Percentiles rank a stretch among this genome's conserved stretches.
Conservation (phyloP, 257 asterid species). For the Cordia subcordata region DNA sequence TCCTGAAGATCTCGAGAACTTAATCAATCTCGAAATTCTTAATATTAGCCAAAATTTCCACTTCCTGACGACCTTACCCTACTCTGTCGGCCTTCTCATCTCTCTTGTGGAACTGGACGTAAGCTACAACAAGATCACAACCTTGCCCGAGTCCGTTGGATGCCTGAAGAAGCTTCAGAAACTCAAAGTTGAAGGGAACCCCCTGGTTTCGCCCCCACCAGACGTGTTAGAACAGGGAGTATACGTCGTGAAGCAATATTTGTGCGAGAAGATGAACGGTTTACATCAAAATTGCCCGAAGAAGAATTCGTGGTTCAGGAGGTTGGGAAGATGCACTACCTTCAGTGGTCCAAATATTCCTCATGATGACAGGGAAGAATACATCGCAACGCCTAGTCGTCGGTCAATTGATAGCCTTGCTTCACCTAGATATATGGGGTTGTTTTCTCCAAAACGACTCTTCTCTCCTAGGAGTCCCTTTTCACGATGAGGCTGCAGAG, state of each 20-base stretch:
- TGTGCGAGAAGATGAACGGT: slow-evolving; percentile 65
- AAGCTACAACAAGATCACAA: slow-evolving; percentile 66
- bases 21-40: slow-evolving; percentile 61
- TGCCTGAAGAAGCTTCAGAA: slow-evolving; percentile 72
- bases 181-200: slow-evolving; percentile 77
- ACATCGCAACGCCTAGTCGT: slow-evolving; percentile 9
- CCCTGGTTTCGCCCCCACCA: slow-evolving; percentile 59
- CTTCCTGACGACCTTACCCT: slow-evolving; percentile 52
- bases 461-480: slow-evolving; percentile 59
- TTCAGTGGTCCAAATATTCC: slow-evolving; percentile 48
- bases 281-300: slow-evolving; percentile 22
- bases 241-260: slow-evolving; percentile 43
- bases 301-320: slow-evolving; percentile 78
- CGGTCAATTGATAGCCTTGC: slow-evolving; percentile 41
- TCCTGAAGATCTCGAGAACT: slow-evolving; percentile 82
- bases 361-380: slow-evolving; percentile 24
- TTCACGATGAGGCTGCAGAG: slow-evolving; percentile 27
- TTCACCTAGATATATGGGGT: slow-evolving; percentile 60
- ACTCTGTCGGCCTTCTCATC: slow-evolving; percentile 75
- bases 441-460: slow-evolving; percentile 63
- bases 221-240: slow-evolving; percentile 68
- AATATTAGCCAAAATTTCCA: slow-evolving; percentile 89
- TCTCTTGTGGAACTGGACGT: slow-evolving; percentile 72
- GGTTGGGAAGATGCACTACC: slow-evolving; percentile 60
- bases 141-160: slow-evolving; percentile 67